A percentile compares a stretch with the other conserved stretches of the same genome.
These are phyloP conservation scores for Colletotrichum ledebouriae DNA, from an alignment of 2,329 filamentous ascomycete species.

Conservation along the genomic window DNA sequence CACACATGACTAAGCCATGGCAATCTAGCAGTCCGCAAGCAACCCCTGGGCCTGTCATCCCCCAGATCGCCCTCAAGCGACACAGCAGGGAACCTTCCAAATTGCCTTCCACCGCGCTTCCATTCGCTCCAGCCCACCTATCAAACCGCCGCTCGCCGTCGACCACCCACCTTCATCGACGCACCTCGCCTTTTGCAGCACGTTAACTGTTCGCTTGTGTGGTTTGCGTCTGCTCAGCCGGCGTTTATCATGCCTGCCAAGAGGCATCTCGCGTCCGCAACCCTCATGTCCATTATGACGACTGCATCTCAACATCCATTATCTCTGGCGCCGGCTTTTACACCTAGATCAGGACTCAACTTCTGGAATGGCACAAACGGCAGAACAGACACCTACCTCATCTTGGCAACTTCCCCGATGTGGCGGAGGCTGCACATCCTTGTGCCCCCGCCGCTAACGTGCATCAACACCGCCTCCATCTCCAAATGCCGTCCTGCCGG, in stretches of 20 bases:
- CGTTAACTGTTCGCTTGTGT: background rate
- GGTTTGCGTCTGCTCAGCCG: conserved; percentile 1
- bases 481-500: conserved; percentile 27
- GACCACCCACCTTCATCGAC: conserved; percentile 9
- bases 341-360: conserved; percentile 8
- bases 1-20: background rate
- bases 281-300: background rate
- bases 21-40: conserved; percentile 13
- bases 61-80: conserved; percentile 28
- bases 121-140: conserved; percentile 27
- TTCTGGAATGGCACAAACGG: conserved; percentile 1
- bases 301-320: background rate
- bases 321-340: conserved; percentile 19
- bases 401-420: conserved; percentile 7
- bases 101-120: conserved; percentile 32
- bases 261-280: background rate
- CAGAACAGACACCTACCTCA: background rate
- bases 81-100: conserved; percentile 33
- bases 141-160: conserved; percentile 13
- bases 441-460: conserved; percentile 19
- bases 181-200: conserved; percentile 26
- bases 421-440: conserved; percentile 18
- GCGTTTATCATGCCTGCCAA: background rate
- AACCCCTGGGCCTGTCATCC: conserved; percentile 30
- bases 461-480: conserved; percentile 29